Percentiles rank a stretch among this genome's conserved stretches.
Conservation (phyloP, 768 basidiomycete genomes). For the Chalciporus chontae region DNA sequence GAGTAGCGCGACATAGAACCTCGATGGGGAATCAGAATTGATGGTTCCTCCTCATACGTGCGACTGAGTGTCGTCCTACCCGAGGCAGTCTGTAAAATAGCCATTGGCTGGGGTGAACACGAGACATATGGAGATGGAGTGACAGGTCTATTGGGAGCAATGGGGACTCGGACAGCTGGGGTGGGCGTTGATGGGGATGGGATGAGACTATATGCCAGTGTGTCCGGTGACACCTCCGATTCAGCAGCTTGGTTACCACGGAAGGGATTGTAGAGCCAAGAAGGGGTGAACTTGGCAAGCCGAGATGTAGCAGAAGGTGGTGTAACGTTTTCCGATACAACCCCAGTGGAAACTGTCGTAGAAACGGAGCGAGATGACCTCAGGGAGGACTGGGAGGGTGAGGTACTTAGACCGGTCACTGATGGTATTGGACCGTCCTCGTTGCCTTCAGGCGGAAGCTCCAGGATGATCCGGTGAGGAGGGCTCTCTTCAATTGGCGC, state of each 20-base stretch:
- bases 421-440: slow-evolving; percentile 32
- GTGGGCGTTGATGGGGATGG: slow-evolving; percentile 19
- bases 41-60: slow-evolving; percentile 57
- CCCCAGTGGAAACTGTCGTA: slow-evolving; percentile 32
- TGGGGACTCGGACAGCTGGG: slow-evolving; percentile 29
- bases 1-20: slow-evolving; percentile 53
- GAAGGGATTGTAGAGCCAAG: slow-evolving; percentile 82
- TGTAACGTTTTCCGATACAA: slow-evolving; percentile 10
- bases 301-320: slow-evolving; percentile 33
- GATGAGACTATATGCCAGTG: slow-evolving; percentile 36
- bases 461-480: slow-evolving; percentile 46
- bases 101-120: slow-evolving; percentile 41
- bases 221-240: slow-evolving; percentile 48
- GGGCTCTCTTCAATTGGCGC: slow-evolving; percentile 66
- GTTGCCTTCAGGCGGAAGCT: slow-evolving; percentile 46
- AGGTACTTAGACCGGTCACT: slow-evolving; percentile 48
- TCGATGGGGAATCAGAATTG: slow-evolving; percentile 39
- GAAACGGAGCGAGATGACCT: slow-evolving; percentile 48
- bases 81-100: slow-evolving; percentile 35
- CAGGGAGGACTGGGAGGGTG: slow-evolving; percentile 65
- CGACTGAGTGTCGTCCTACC: slow-evolving; percentile 47
- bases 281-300: slow-evolving; percentile 59
- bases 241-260: slow-evolving; percentile 54
- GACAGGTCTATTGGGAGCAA: slow-evolving; percentile 26
- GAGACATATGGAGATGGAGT: slow-evolving; percentile 31